Percentiles rank a stretch among this genome's conserved stretches.
Conservation (phyloP, 2,329 filamentous ascomycete genomes). For the Penicillium sp. region DNA sequence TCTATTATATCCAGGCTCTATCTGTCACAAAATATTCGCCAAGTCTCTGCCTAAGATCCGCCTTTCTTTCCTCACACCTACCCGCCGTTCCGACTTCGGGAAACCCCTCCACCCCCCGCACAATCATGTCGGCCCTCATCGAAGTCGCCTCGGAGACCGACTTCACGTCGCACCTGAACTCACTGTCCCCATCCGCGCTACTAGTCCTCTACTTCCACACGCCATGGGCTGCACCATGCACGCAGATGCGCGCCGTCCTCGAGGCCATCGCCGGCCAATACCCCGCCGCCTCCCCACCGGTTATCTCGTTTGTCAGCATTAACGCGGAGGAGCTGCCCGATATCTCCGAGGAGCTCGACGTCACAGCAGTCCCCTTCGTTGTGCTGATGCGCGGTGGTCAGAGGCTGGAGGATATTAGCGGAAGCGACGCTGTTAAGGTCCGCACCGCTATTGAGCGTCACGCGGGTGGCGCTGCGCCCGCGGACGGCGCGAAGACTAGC, state of each 20-base stretch:
- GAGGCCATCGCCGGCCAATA: slow-evolving; percentile 86
- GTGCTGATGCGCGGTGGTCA: slow-evolving; percentile 78
- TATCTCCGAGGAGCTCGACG: slow-evolving; percentile 89
- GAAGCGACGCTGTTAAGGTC: slow-evolving; percentile 86
- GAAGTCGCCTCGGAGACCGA: slow-evolving; percentile 76
- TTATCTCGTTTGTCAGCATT: slow-evolving; percentile 83
- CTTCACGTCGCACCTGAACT: slow-evolving; percentile 72
- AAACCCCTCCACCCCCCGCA: slow-evolving; percentile 16
- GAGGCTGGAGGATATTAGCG: slow-evolving; percentile 83
- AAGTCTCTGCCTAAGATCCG: too few species aligned
- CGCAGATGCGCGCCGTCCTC: slow-evolving; percentile 89
- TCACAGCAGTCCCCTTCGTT: slow-evolving; percentile 89
- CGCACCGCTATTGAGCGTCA: slow-evolving; percentile 84
- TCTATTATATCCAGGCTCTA: not conserved
- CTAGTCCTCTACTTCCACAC: slow-evolving; percentile 93
- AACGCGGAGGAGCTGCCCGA: slow-evolving; percentile 95
- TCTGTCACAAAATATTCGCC: not conserved
- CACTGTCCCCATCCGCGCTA: slow-evolving; percentile 72
- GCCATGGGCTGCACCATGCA: slow-evolving; percentile 94
- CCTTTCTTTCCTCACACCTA: slow-evolving; percentile 5
- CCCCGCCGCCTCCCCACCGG: slow-evolving; percentile 67
- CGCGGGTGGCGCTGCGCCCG: slow-evolving; percentile 55
- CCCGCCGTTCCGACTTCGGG: not conserved
- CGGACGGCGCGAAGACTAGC: slow-evolving; percentile 40
- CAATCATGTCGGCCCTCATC: slow-evolving; percentile 73